A percentile compares a stretch with the other conserved stretches of the same genome.
Conservation (phyloP, 176 grass and related monocot genomes). For the Eragrostis curvula region DNA sequence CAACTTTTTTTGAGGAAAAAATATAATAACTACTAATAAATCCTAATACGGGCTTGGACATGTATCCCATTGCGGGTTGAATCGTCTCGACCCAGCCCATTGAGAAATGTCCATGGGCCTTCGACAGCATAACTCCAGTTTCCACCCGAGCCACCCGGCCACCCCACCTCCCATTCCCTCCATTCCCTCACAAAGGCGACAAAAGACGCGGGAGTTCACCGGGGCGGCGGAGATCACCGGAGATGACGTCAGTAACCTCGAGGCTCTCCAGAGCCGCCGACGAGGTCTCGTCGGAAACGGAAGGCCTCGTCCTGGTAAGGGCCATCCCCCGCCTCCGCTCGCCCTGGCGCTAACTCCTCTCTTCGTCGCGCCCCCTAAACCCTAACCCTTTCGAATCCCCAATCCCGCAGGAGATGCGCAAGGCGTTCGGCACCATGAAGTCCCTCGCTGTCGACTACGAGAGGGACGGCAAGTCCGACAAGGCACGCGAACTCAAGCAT, state of each 20-base stretch:
- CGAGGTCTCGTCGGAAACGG: constrained; percentile 48
- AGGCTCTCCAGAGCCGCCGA: constrained; percentile 55
- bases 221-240: neutral
- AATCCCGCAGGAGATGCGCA: constrained; percentile 80
- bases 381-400: constrained; percentile 52
- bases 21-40: too few species aligned
- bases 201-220: neutral
- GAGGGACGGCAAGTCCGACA: constrained; percentile 56
- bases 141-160: neutral
- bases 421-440: constrained; percentile 61
- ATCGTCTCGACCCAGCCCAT: neutral
- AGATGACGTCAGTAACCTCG: constrained; percentile 43
- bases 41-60: too few species aligned
- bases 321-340: neutral
- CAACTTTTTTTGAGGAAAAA: too few species aligned
- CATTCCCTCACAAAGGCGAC: neutral
- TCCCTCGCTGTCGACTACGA: constrained; percentile 71
- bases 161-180: constrained; percentile 1
- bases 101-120: neutral
- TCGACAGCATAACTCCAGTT: neutral
- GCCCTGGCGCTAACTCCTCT: neutral
- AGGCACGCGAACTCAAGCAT: constrained; percentile 34
- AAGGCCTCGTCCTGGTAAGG: constrained; percentile 62
- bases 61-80: neutral
- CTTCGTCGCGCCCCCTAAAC: constrained; percentile 25